A percentile compares a stretch with the other conserved stretches of the same genome.
Evolutionary conservation across 768 basidiomycete species (phyloP).

Genomic region (Podaxis carcinomalis): DNA sequence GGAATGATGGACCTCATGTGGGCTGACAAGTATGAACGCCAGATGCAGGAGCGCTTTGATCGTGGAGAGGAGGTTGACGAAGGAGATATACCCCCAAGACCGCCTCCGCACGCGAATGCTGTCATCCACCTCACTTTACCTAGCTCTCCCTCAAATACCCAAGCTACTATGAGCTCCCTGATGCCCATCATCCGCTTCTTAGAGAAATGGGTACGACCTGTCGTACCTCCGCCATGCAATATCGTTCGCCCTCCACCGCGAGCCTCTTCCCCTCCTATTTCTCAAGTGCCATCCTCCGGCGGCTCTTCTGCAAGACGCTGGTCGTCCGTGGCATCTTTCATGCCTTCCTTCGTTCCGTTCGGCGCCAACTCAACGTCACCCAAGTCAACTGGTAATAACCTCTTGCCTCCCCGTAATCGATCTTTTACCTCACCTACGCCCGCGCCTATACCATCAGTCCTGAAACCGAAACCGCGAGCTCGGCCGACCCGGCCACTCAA

Average conservation of each 20-base stretch:
- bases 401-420: constrained; percentile 26
- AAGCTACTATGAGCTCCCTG: constrained; percentile 51
- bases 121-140: constrained; percentile 77
- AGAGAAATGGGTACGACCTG: constrained; percentile 58
- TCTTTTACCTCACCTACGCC: constrained; percentile 30
- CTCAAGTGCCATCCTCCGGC: constrained; percentile 8
- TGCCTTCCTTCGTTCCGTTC: constrained; percentile 35
- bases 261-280: constrained; percentile 6
- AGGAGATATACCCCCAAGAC: constrained; percentile 37
- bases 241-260: constrained; percentile 1
- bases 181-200: constrained; percentile 65
- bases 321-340: constrained; percentile 38
- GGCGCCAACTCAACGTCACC: constrained; percentile 15
- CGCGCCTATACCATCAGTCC: constrained; percentile 16
- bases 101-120: constrained; percentile 67
- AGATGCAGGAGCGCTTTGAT: constrained; percentile 11
- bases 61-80: constrained; percentile 19
- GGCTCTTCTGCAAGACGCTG: constrained; percentile 28
- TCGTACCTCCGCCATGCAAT: constrained; percentile 10
- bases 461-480: constrained; percentile 20
- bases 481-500: constrained; percentile 60
- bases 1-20: constrained; percentile 62
- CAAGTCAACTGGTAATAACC: constrained; percentile 19
- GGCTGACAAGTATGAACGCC: constrained; percentile 39
- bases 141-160: constrained; percentile 53